phyloP scores from a whole-genome alignment of 2,329 filamentous ascomycete species.

The Fusarium virguliforme region DNA sequence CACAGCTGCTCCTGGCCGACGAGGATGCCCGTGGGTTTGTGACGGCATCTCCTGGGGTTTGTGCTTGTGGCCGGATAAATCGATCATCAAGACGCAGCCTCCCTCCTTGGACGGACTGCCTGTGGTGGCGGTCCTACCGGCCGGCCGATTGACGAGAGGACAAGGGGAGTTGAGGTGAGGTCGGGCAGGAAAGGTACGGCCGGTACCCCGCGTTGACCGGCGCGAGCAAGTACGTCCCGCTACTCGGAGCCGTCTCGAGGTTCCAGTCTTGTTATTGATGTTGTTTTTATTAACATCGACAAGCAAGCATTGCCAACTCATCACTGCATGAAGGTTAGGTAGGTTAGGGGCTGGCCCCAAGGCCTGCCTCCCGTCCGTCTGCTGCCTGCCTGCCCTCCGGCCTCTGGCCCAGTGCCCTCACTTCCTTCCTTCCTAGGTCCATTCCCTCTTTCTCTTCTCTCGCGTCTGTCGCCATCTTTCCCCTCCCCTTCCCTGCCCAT shows the following conservation, averaged over 20 bases:
- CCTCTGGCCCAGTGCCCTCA: constrained; percentile 21
- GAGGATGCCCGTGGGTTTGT: background rate
- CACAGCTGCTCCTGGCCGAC: background rate
- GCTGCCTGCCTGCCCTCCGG: constrained; percentile 19
- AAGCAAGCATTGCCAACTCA: constrained; percentile 79
- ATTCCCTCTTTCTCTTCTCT: constrained; percentile 46
- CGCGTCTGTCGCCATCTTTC: constrained; percentile 43
- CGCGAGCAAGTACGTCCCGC: constrained; percentile 40
- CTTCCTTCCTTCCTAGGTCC: constrained; percentile 30
- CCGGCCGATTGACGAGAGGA: constrained; percentile 2
- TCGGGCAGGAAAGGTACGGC: constrained; percentile 19
- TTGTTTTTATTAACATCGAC: constrained; percentile 67
- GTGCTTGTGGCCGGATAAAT: constrained; percentile 18
- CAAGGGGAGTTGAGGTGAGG: constrained; percentile 1
- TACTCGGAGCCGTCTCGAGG: constrained; percentile 44
- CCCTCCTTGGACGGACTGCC: background rate
- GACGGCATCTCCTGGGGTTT: constrained; percentile 14
- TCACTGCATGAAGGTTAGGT: constrained; percentile 78
- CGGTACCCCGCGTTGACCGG: constrained; percentile 46
- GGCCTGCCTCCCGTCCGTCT: constrained; percentile 34
- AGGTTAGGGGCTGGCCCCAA: constrained; percentile 58
- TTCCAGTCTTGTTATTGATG: constrained; percentile 50
- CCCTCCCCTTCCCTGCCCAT: constrained; percentile 25
- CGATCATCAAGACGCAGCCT: constrained; percentile 1
- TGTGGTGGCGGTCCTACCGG: constrained; percentile 11